Evolutionary conservation across 106 monocot genomes (phyloP).

Genomic region (Gastrodia elata): DNA sequence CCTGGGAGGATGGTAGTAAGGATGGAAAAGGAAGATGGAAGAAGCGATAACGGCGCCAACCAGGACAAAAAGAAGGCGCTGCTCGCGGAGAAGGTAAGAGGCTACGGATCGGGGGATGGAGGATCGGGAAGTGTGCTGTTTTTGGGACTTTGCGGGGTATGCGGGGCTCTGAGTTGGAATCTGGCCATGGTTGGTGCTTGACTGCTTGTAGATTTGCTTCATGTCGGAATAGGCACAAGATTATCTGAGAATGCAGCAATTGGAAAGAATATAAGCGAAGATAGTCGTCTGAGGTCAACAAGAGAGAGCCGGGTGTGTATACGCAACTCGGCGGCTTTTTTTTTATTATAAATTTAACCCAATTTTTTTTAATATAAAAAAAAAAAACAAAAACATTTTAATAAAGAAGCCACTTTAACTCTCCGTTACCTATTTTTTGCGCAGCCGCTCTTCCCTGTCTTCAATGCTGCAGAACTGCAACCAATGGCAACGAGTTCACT

Average conservation of each 20-base stretch:
- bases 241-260: background rate
- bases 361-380: too few relatives aligned
- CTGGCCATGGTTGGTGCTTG: slow-evolving; percentile 1
- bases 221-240: background rate
- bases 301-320: background rate
- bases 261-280: background rate
- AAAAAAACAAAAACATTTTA: too few relatives aligned
- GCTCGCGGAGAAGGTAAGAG: slow-evolving; percentile 6
- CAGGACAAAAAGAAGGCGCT: slow-evolving; percentile 17
- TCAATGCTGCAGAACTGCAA: background rate
- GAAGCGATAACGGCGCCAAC: slow-evolving; percentile 13
- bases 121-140: background rate
- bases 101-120: slow-evolving; percentile 5
- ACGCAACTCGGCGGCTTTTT: background rate
- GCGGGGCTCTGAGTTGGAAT: slow-evolving; percentile 2
- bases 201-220: slow-evolving; percentile 16
- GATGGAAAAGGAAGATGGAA: background rate
- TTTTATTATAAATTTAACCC: too few relatives aligned
- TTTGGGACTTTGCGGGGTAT: background rate
- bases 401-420: too few relatives aligned
- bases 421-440: too few relatives aligned
- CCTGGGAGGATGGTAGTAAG: background rate
- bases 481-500: slow-evolving; percentile 26
- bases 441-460: background rate
- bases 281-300: background rate